Evolutionary conservation across 352 stramenopile species (phyloP), one percentile per base, ranked within the genome.

Genomic region (Phytophthora quininea): DNA sequence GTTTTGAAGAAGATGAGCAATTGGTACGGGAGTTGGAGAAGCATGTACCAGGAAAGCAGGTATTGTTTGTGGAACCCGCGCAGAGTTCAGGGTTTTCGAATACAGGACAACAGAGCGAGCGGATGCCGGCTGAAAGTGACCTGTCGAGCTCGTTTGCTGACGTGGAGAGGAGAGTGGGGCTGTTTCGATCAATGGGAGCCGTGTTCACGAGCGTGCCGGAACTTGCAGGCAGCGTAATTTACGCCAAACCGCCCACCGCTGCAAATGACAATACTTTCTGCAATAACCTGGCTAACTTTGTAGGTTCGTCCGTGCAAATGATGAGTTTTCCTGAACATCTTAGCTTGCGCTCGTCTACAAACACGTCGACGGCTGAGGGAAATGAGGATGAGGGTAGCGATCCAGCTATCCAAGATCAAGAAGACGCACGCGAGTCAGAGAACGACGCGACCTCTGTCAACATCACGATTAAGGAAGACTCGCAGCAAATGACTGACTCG

Each of bases 121-220:
- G 50, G 62, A 33, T 15, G 48, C 61, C 53, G 31, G 33, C 64
- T 58, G 50, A 19, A 4, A 24, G 54, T 38, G 47, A 67, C 2
- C 31, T 42, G 49, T 31, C 55, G 3, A 73, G 43, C 53, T 54
- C 61, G 14, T 30, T 71, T 12, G 58, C 67, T 11, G 75, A 71
- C 1, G 72, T 93, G 5, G 82, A 94, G 48, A 81, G 86, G 4
- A 81, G 86, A 11, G 70, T 89, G 6, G 67, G 78, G 2, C 50
- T 91, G 24, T 85, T 96, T 30, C 83, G 80, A 32, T 84, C 82
- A 0, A 84, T 92, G 42, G 71, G 75, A 4, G 84, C 82, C 27
- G 69, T 82, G 7, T 93, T 95, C 50, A 84, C 82, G n/a, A 90
- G 77, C 32, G 79, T 94, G 43, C 87, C 94, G 65, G 87, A 94